phyloP scores from a whole-genome alignment of 1,284 basidiomycete genomes.

The Ceratobasidium sp. region DNA sequence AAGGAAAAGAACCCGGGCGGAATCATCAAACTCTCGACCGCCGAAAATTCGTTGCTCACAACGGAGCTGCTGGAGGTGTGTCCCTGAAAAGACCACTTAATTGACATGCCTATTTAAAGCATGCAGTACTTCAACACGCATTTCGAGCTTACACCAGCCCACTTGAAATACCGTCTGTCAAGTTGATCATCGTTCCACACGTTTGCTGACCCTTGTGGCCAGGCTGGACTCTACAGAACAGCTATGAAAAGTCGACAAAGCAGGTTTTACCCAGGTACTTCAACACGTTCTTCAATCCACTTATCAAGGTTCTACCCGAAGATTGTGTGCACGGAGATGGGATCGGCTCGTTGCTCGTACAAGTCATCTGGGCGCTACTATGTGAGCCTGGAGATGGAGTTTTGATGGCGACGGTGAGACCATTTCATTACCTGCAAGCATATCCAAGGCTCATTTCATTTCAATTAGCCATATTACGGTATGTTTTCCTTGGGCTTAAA shows the following conservation, averaged over 20 bases:
- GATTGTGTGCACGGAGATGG: conserved; percentile 35
- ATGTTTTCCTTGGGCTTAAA: background rate
- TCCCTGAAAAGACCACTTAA: background rate
- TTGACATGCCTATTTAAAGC: background rate
- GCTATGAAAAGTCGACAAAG: conserved; percentile 3
- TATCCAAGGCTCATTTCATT: too few species aligned
- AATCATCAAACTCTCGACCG: conserved; percentile 12
- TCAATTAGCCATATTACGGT: conserved; percentile 38
- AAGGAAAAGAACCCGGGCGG: conserved; percentile 25
- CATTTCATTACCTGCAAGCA: background rate
- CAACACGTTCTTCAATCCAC: conserved; percentile 37
- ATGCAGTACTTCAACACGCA: conserved; percentile 33
- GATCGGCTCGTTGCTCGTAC: conserved; percentile 8
- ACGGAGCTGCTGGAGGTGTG: conserved; percentile 25
- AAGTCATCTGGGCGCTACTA: conserved; percentile 19
- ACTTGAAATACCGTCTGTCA: conserved; percentile 39
- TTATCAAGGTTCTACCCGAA: background rate
- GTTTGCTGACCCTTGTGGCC: background rate
- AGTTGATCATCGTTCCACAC: background rate
- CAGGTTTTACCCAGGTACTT: conserved; percentile 19
- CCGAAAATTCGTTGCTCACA: conserved; percentile 34
- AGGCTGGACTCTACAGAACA: conserved; percentile 17
- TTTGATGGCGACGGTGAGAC: conserved; percentile 33
- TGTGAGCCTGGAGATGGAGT: conserved; percentile 41
- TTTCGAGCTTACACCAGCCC: conserved; percentile 20